Percentiles rank a stretch among this genome's conserved stretches.
Conservation (phyloP, 352 stramenopile species). For the Phytophthora nicotianae region DNA sequence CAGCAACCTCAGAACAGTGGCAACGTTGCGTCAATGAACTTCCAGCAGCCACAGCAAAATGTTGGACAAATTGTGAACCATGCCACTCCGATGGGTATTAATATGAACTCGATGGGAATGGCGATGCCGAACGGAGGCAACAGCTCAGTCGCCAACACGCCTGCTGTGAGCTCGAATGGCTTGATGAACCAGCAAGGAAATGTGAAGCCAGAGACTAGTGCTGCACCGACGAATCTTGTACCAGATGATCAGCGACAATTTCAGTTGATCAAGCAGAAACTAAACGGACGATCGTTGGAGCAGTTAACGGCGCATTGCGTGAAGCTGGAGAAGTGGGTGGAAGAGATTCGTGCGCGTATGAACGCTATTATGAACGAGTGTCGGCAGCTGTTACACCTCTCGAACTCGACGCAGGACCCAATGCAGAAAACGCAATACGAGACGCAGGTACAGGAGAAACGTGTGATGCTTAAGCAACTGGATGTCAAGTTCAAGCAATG, state of each 20-base stretch:
- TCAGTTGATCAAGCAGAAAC: constrained; percentile 71
- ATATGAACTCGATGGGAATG: constrained; percentile 32
- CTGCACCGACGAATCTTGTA: constrained; percentile 49
- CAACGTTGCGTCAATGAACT: constrained; percentile 17
- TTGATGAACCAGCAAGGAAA: constrained; percentile 23
- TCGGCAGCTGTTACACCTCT: constrained; percentile 74
- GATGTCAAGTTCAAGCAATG: constrained; percentile 85
- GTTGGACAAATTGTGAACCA: constrained; percentile 12
- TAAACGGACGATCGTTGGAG: constrained; percentile 69
- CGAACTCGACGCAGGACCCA: constrained; percentile 74
- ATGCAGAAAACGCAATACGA: constrained; percentile 68
- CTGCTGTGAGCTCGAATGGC: constrained; percentile 13
- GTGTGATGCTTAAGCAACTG: constrained; percentile 69
- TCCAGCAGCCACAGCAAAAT: constrained; percentile 38
- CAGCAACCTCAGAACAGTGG: constrained; percentile 33
- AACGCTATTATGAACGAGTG: constrained; percentile 87
- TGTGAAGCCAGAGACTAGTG: constrained; percentile 29
- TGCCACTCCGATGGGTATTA: constrained; percentile 8
- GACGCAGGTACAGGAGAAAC: constrained; percentile 74
- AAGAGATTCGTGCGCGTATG: constrained; percentile 80
- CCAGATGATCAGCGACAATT: constrained; percentile 78
- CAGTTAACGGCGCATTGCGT: constrained; percentile 81
- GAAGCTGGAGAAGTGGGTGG: constrained; percentile 81
- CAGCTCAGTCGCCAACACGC: constrained; percentile 10
- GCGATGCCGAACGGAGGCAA: constrained; percentile 35